Conservation (phyloP, 495 filamentous ascomycete genomes). For the Pseudevernia furfuracea region DNA sequence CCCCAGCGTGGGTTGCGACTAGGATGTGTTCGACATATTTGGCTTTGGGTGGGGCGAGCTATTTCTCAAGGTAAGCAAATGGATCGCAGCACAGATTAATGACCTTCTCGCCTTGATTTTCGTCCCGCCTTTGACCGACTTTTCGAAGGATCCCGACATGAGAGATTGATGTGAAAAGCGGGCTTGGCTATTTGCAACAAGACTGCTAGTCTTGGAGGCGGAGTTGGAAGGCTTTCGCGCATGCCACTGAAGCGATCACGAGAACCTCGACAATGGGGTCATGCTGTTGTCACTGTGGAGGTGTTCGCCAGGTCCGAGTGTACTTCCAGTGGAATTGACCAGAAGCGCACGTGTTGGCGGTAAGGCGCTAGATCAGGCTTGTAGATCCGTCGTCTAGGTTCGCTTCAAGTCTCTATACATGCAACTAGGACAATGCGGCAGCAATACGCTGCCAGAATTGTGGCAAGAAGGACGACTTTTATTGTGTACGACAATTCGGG, state of each 20-base stretch:
- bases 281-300: constrained; percentile 4
- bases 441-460: not conserved
- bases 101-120: constrained; percentile 71
- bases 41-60: constrained; percentile 94
- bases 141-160: constrained; percentile 81
- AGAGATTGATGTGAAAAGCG: constrained; percentile 2
- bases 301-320: not conserved
- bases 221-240: not conserved
- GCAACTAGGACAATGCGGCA: not conserved
- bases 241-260: not conserved
- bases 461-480: not conserved
- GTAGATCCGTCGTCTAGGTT: not conserved
- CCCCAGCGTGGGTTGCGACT: constrained; percentile 87
- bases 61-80: constrained; percentile 23
- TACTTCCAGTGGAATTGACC: not conserved
- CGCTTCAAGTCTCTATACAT: not conserved
- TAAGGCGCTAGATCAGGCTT: not conserved
- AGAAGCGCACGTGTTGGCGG: not conserved
- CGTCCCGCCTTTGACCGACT: constrained; percentile 87
- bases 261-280: constrained; percentile 13
- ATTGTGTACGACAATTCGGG: constrained; percentile 11
- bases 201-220: not conserved
- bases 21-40: constrained; percentile 99
- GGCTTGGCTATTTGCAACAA: not conserved
- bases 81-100: not conserved